Percentiles rank a stretch among this genome's conserved stretches.
These are phyloP conservation scores for Penicillium atrosanguineum DNA, from an alignment of 495 filamentous ascomycete species.

Conservation along the genomic window DNA sequence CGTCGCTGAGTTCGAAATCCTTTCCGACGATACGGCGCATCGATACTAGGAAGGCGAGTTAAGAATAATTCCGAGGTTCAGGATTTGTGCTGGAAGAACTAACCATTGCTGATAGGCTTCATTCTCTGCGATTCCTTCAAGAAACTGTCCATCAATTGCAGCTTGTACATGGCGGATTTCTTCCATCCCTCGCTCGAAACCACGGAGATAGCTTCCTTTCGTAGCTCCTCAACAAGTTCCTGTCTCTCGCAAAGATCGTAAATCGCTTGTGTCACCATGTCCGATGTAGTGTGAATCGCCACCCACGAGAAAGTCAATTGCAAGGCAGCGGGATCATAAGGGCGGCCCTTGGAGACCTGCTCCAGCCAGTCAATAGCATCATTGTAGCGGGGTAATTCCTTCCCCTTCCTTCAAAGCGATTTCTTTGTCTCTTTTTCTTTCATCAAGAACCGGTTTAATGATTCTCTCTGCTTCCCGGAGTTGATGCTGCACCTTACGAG, in stretches of 20 bases:
- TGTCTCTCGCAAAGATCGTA: conserved; percentile 38
- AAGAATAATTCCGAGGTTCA: not conserved
- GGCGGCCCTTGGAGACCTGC: conserved; percentile 10
- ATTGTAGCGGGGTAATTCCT: not conserved
- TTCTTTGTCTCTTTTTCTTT: conserved; percentile 13
- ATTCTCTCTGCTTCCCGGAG: conserved; percentile 17
- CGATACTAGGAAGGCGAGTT: conserved; percentile 8
- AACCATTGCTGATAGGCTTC: conserved; percentile 28
- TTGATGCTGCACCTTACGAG: conserved; percentile 15
- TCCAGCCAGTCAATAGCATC: conserved; percentile 18
- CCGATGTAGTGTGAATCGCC: conserved; percentile 32
- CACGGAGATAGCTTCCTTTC: conserved; percentile 22
- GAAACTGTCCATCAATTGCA: conserved; percentile 41
- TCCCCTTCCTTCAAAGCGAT: not conserved
- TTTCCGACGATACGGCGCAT: conserved; percentile 27
- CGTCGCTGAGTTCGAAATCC: not conserved
- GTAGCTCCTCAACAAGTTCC: conserved; percentile 27
- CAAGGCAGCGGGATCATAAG: conserved; percentile 13
- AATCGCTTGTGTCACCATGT: conserved; percentile 31
- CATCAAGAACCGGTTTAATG: conserved; percentile 22
- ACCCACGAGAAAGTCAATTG: conserved; percentile 19
- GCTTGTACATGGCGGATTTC: conserved; percentile 38
- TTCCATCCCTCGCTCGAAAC: conserved; percentile 29
- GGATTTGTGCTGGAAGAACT: not conserved
- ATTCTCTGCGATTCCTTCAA: conserved; percentile 30